phyloP scores from a whole-genome alignment of 106 monocot genomes.

The Allium sativum region DNA sequence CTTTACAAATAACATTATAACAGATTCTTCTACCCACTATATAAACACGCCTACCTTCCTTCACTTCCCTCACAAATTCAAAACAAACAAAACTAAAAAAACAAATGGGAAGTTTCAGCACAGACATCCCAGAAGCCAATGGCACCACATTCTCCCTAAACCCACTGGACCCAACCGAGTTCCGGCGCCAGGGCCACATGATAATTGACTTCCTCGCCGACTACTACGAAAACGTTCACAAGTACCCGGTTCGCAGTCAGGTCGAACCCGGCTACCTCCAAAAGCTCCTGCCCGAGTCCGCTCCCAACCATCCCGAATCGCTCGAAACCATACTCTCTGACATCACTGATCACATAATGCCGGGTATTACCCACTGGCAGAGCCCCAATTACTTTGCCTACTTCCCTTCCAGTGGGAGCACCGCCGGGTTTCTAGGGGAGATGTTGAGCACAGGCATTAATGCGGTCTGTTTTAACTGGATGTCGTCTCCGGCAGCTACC shows the following conservation, averaged over 20 bases:
- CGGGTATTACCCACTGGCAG: constrained; percentile 17
- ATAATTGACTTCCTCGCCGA: constrained; percentile 17
- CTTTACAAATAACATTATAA: no score
- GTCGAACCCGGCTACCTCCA: constrained; percentile 16
- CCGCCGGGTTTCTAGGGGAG: constrained; percentile 13
- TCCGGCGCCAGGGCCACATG: constrained; percentile 12
- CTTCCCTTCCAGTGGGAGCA: constrained; percentile 19
- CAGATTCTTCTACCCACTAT: no score
- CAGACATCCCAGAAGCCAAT: background rate
- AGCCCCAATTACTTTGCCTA: constrained; percentile 20
- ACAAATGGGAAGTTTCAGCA: constrained; percentile 1
- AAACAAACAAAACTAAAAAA: background rate
- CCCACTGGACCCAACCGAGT: constrained; percentile 24
- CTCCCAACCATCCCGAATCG: constrained; percentile 5
- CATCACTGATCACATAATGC: constrained; percentile 5
- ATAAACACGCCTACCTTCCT: no score
- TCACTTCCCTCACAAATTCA: no score
- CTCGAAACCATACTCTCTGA: constrained; percentile 7
- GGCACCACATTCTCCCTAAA: background rate
- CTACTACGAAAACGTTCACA: constrained; percentile 11
- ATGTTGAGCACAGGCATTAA: constrained; percentile 18
- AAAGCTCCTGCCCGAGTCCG: constrained; percentile 7
- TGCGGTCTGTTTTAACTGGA: constrained; percentile 16
- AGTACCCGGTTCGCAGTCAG: constrained; percentile 16
- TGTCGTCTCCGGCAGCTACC: constrained; percentile 12